phyloP scores from a whole-genome alignment of 2,329 filamentous ascomycete genomes.

The Paramyrothecium sp. region DNA sequence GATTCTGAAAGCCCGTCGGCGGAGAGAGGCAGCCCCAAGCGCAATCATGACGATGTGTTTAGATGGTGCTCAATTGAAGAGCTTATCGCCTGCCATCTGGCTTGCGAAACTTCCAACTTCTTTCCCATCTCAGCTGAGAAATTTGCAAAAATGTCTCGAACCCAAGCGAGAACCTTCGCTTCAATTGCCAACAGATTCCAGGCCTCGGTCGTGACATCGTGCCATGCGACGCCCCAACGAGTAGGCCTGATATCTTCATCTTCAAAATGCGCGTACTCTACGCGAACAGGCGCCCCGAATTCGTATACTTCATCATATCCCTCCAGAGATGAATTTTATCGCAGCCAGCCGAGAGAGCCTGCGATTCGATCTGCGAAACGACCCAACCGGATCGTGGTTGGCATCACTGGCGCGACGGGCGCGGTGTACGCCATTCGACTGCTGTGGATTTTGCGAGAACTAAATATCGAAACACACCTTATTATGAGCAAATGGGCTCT shows the following conservation, averaged over 20 bases:
- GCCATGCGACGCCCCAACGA: neutral
- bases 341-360: neutral
- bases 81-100: neutral
- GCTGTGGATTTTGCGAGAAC: conserved; percentile 34
- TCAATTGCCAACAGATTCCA: neutral
- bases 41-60: no score
- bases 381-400: conserved; percentile 39
- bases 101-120: neutral
- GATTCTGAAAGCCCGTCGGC: no score
- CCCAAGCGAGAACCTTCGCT: neutral
- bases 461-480: conserved; percentile 46
- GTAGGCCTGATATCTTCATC: neutral
- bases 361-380: neutral
- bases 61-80: no score
- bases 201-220: neutral
- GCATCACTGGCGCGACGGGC: conserved; percentile 49
- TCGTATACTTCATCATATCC: neutral
- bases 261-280: neutral
- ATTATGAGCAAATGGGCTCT: conserved; percentile 48
- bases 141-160: neutral
- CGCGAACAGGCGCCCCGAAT: neutral
- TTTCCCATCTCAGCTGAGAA: neutral
- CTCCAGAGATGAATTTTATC: neutral
- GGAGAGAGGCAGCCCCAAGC: no score
- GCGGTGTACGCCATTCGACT: conserved; percentile 39